phyloP scores from a whole-genome alignment of 2,329 filamentous ascomycete genomes.

The Diaporthe capsici region DNA sequence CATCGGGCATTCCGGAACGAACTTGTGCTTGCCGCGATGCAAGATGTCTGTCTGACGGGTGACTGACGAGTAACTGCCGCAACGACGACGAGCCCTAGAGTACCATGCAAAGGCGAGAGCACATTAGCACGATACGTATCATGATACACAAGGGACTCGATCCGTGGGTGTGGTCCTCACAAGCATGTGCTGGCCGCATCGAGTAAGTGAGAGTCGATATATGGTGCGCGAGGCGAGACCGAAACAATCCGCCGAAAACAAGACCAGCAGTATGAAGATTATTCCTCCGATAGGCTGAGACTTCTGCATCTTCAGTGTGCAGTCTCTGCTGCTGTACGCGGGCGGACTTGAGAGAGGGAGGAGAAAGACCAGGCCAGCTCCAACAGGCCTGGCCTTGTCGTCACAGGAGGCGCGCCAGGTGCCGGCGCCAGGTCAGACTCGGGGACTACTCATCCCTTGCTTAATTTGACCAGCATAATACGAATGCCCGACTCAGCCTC shows the following conservation, averaged over 20 bases:
- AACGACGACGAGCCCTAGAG: slow-evolving; percentile 7
- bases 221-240: background rate
- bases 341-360: slow-evolving; percentile 13
- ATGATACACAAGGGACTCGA: background rate
- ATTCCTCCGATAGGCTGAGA: slow-evolving; percentile 26
- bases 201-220: background rate
- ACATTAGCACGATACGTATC: slow-evolving; percentile 12
- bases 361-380: background rate
- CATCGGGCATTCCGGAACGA: slow-evolving; percentile 22
- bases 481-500: slow-evolving; percentile 34
- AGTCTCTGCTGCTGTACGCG: background rate
- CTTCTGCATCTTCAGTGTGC: background rate
- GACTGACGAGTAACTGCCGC: slow-evolving; percentile 21
- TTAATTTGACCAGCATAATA: slow-evolving; percentile 34
- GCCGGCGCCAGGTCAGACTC: slow-evolving; percentile 13
- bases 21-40: slow-evolving; percentile 19
- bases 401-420: slow-evolving; percentile 19
- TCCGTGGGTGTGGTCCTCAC: background rate
- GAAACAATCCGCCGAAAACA: background rate
- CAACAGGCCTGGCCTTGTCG: slow-evolving; percentile 6
- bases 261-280: background rate
- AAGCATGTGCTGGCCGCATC: slow-evolving; percentile 6
- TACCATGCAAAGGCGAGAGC: background rate
- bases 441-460: slow-evolving; percentile 34
- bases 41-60: slow-evolving; percentile 32